Percentiles rank a stretch among this genome's conserved stretches.
These are phyloP conservation scores for Fonsecaea monophora DNA, from an alignment of 2,329 filamentous ascomycete genomes.

Conservation along the genomic window DNA sequence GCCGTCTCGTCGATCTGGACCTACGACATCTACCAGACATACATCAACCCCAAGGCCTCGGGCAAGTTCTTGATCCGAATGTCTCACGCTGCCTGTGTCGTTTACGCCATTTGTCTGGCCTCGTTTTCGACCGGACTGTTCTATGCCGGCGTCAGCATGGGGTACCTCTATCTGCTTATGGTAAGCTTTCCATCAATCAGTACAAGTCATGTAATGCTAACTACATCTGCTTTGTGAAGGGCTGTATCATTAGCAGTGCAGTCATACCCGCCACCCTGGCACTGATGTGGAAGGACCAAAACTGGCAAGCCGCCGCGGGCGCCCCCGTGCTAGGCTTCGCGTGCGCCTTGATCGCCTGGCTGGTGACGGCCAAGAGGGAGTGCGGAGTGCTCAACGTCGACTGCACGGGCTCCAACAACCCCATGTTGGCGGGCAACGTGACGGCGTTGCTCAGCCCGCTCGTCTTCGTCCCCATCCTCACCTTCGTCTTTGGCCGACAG, in stretches of 20 bases:
- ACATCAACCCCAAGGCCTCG: conserved; percentile 77
- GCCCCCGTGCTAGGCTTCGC: conserved; percentile 73
- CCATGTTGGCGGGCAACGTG: conserved; percentile 69
- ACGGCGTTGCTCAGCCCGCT: conserved; percentile 78
- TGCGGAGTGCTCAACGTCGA: conserved; percentile 72
- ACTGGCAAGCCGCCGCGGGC: conserved; percentile 73
- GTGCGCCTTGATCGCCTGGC: conserved; percentile 75
- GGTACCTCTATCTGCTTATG: conserved; percentile 86
- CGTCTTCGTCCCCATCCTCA: conserved; percentile 77
- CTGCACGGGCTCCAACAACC: conserved; percentile 75
- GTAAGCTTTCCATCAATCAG: not conserved
- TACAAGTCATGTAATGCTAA: not conserved
- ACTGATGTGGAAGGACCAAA: conserved; percentile 80
- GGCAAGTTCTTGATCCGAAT: conserved; percentile 80
- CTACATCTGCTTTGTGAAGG: conserved; percentile 45
- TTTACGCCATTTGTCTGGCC: conserved; percentile 79
- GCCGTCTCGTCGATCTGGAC: conserved; percentile 88
- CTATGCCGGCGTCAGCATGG: conserved; percentile 78
- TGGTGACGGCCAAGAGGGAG: conserved; percentile 74
- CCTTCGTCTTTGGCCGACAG: conserved; percentile 70
- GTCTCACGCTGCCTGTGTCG: conserved; percentile 74
- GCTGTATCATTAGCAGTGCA: conserved; percentile 83
- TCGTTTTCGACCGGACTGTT: conserved; percentile 76
- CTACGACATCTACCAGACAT: conserved; percentile 87
- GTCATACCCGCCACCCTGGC: conserved; percentile 83